Evolutionary conservation across 768 basidiomycete species (phyloP), one percentile per base, ranked within the genome.

Genomic region (Xanthoconium purpureum): DNA sequence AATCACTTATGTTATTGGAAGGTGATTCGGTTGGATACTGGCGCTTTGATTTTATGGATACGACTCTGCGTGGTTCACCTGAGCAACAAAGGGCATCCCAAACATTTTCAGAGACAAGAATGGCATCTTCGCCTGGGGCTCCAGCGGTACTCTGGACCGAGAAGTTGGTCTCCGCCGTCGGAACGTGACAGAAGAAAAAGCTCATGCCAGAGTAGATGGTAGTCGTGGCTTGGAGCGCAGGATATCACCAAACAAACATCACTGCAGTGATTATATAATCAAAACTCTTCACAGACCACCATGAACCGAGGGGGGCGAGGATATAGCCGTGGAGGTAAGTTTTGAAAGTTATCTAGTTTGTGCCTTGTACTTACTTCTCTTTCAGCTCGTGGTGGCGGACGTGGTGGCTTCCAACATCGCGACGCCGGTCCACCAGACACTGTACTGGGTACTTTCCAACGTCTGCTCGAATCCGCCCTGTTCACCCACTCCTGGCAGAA

Each of bases 391-490:
- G 86, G 87, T 29, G 81, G 79, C 9, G 82, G 83, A n/a, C 77
- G 89, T 11, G 86, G 88, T 39, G 87, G 87, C 44, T 87, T 83
- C 61, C 79, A 83, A 60, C 87, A 85, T 57, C 79, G 88, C 43
- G 89, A 92, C 65, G 56, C 75, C 17, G 91, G 91, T 11, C 91
- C 91, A 66, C 91, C 91, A 46, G 89, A 90, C 44, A 80, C 80
- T 48, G 89, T 93, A 18, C 70, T 91, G 40, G 91, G 91, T 87
- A 61, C 36, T 39, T 39, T 29, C 12, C 11, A 45, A 46, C 30
- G 38, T 48, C 13, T 24, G 14, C 40, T 32, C 3, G 12, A 39
- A 29, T 14, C 37, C 10, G 11, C 32, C 36, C 18, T 38, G 46
- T 61, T 52, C 47, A 67, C 56, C 28, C 38, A 32, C 38, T 47